These are phyloP conservation scores for Sideroxylon spinosum DNA, from an alignment of 179 eudicot genomes.

Conservation along the genomic window DNA sequence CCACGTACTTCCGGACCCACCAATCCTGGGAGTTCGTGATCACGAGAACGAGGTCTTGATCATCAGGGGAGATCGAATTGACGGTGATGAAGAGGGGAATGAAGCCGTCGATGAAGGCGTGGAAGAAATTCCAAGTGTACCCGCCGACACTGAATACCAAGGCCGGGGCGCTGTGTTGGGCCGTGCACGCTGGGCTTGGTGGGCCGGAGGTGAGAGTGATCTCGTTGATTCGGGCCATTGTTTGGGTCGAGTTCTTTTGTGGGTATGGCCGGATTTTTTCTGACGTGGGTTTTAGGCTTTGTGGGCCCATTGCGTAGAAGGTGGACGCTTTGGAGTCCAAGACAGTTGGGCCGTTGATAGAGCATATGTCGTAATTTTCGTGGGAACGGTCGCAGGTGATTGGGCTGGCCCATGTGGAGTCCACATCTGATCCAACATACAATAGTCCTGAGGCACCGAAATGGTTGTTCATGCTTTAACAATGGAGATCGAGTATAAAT, in stretches of 20 bases:
- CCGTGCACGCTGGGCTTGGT: conserved; percentile 32
- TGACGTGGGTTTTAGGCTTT: conserved; percentile 14
- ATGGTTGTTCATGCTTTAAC: conserved; percentile 13
- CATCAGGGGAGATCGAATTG: conserved; percentile 29
- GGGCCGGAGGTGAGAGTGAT: conserved; percentile 36
- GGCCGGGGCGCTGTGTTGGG: conserved; percentile 39
- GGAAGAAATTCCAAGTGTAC: conserved; percentile 51
- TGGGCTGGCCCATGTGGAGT: conserved; percentile 10
- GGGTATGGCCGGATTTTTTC: conserved; percentile 49
- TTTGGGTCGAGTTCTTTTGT: conserved; percentile 31
- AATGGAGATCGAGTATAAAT: too few relatives aligned
- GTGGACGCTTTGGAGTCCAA: conserved; percentile 44
- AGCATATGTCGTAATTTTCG: conserved; percentile 36
- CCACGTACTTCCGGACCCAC: conserved; percentile 50
- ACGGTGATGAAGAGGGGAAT: conserved; percentile 51
- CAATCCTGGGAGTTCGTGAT: conserved; percentile 38
- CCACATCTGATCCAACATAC: background rate
- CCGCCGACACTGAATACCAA: conserved; percentile 49
- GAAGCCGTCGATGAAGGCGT: conserved; percentile 48
- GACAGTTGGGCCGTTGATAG: conserved; percentile 37
- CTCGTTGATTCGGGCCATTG: conserved; percentile 31
- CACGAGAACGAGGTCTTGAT: conserved; percentile 38
- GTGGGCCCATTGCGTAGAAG: conserved; percentile 25
- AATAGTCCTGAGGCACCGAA: conserved; percentile 19
- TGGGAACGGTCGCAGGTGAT: conserved; percentile 47